phyloP scores from a whole-genome alignment of 345 rosid genomes.

The Camelina hispida region DNA sequence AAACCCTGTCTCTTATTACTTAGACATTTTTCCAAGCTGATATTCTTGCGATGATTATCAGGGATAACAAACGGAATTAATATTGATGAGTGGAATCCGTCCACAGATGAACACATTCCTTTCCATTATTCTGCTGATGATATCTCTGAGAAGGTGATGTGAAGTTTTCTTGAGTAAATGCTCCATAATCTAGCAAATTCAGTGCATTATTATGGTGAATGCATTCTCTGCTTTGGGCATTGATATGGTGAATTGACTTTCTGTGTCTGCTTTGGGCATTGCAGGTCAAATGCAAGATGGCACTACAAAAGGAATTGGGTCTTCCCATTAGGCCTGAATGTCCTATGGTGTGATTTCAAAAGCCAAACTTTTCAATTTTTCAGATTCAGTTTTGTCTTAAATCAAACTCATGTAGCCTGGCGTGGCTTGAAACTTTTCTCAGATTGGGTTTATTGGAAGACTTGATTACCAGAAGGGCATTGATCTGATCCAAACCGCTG shows the following conservation, averaged over 20 bases:
- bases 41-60: slow-evolving; percentile 29
- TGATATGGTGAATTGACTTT: slow-evolving; percentile 39
- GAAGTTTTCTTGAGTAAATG: background rate
- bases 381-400: background rate
- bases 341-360: slow-evolving; percentile 65
- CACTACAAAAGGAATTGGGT: slow-evolving; percentile 88
- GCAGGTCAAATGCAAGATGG: slow-evolving; percentile 82
- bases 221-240: background rate
- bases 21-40: background rate
- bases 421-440: slow-evolving; percentile 6
- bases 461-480: slow-evolving; percentile 96
- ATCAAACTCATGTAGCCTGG: slow-evolving; percentile 6
- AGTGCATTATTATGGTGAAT: slow-evolving; percentile 35
- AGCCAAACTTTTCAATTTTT: background rate
- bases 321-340: slow-evolving; percentile 85
- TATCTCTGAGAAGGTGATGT: slow-evolving; percentile 77
- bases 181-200: background rate
- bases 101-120: slow-evolving; percentile 67
- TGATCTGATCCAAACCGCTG: slow-evolving; percentile 72
- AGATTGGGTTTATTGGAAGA: slow-evolving; percentile 98
- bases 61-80: slow-evolving; percentile 94
- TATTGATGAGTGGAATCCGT: slow-evolving; percentile 83
- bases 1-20: background rate
- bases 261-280: slow-evolving; percentile 36
- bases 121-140: slow-evolving; percentile 69